Evolutionary conservation across 768 basidiomycete species (phyloP), one percentile per base, ranked within the genome.

Genomic region (Tremella mesenterica): DNA sequence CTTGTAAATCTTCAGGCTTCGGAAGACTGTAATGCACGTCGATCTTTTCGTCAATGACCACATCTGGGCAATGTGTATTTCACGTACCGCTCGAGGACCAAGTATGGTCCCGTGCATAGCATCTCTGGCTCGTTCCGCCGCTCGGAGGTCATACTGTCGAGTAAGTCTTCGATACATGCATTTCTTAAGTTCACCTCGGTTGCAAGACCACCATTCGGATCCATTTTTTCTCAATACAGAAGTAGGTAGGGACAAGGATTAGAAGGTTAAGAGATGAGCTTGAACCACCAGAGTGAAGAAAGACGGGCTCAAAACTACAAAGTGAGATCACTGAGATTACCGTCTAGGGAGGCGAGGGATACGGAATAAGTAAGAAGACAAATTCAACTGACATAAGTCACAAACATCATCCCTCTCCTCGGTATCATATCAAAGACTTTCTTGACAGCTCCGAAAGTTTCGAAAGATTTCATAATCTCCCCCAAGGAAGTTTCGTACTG

Each of bases 11-110:
- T 51, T 95, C 88, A 62, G 87, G 88, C 57, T 88, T 83, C 10
- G 95, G 95, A 26, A 97, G 76, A 25, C 90, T 93, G 76, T 91
- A 99, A 72, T 99, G 95, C 0, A 99, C 92, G 76, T 99, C 95
- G 71, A 97, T 97, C 93, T 95, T 67, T 4, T 10, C 5, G 21
- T 52, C 38, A 53, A 38, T n/a, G n/a, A 5, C 26, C 20, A 10
- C 12, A 14, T 30, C 12, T 38, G 16, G 13, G 25, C 12, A 5
- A 14, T 38, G 25, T 44, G 5, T 9, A 30, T 16, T 4, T 44
- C 16, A 79, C 90, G 76, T 62, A 96, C 93, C 27, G 89, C 85
- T 60, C 95, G 81, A 13, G 86, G 86, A 58, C 83, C 85, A 49
- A 97, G 85, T 70, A 86, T 82, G 45, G 84, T 85, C 8, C 86